A percentile compares a stretch with the other conserved stretches of the same genome.
Conservation (phyloP, 768 basidiomycete species). For the Clitopilus passeckerianus region DNA sequence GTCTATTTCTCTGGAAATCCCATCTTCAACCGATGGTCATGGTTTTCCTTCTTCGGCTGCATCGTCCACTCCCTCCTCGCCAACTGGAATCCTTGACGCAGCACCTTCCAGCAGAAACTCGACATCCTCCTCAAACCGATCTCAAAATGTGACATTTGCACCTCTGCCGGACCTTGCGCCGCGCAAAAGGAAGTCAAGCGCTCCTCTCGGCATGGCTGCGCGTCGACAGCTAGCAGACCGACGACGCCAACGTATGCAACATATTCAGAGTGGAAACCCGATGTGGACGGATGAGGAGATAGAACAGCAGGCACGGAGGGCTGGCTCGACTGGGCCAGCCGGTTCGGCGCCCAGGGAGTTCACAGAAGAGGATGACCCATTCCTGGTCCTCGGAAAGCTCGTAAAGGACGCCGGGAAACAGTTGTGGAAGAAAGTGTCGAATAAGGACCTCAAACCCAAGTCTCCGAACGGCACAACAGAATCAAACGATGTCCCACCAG, state of each 20-base stretch:
- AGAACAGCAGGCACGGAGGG: conserved; percentile 22
- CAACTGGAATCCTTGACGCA: conserved; percentile 39
- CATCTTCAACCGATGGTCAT: not conserved
- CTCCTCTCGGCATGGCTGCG: conserved; percentile 53
- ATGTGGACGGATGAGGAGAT: conserved; percentile 37
- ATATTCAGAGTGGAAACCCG: conserved; percentile 11
- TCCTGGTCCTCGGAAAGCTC: conserved; percentile 43
- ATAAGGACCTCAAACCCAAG: conserved; percentile 23
- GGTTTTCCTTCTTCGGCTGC: conserved; percentile 5
- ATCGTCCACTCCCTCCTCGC: conserved; percentile 9
- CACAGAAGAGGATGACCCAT: conserved; percentile 38
- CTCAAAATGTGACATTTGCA: conserved; percentile 46
- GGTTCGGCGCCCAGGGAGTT: conserved; percentile 12
- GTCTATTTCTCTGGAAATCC: conserved; percentile 7
- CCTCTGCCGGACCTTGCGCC: conserved; percentile 52
- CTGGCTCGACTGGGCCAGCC: not conserved
- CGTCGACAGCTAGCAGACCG: conserved; percentile 35
- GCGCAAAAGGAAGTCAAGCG: conserved; percentile 39
- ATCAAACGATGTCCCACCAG: not conserved
- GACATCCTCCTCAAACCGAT: conserved; percentile 26
- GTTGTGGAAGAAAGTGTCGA: conserved; percentile 46
- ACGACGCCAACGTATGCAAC: conserved; percentile 19
- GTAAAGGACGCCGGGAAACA: conserved; percentile 46
- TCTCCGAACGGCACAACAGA: not conserved
- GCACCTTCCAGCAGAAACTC: conserved; percentile 36